phyloP scores from a whole-genome alignment of 2,329 filamentous ascomycete species.

The Ophiocordyceps camponoti-rufipedis region DNA sequence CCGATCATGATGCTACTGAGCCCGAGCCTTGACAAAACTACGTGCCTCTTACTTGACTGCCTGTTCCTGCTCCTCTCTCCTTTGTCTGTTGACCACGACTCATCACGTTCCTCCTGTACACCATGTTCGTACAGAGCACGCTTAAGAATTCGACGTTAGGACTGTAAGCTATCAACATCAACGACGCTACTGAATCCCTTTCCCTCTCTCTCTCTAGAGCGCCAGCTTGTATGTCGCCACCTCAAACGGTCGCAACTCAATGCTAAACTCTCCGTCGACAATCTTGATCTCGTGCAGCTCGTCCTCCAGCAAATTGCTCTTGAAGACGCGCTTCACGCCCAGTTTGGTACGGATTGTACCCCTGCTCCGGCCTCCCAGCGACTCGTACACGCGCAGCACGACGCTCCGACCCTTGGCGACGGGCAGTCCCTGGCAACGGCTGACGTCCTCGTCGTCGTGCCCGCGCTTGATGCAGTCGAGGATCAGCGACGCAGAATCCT shows the following conservation, averaged over 20 bases:
- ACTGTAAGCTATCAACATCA: constrained; percentile 8
- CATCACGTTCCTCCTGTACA: too few relatives aligned
- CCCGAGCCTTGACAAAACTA: constrained; percentile 3
- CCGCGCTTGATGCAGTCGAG: constrained; percentile 86
- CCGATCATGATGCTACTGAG: constrained; percentile 1
- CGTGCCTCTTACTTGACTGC: neutral
- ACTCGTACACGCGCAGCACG: constrained; percentile 75
- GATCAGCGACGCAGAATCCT: constrained; percentile 41
- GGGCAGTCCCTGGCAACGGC: constrained; percentile 38
- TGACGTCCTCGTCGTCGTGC: constrained; percentile 68
- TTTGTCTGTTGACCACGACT: too few relatives aligned
- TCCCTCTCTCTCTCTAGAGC: constrained; percentile 16
- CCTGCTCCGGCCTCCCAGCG: constrained; percentile 61
- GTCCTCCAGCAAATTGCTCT: constrained; percentile 80
- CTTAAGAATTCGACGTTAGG: neutral
- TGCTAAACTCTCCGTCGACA: constrained; percentile 29
- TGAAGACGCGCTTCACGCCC: constrained; percentile 58
- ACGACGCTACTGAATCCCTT: constrained; percentile 2
- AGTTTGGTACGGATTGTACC: constrained; percentile 52
- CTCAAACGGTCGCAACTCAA: constrained; percentile 65
- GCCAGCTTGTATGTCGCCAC: constrained; percentile 61
- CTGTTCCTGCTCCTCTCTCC: neutral
- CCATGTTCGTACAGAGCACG: too few relatives aligned
- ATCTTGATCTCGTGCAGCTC: constrained; percentile 49
- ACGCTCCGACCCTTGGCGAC: constrained; percentile 58